Percentiles rank a stretch among this genome's conserved stretches.
phyloP scores from a whole-genome alignment of 2,329 filamentous ascomycete species.

The Taxawa tesnikishii region DNA sequence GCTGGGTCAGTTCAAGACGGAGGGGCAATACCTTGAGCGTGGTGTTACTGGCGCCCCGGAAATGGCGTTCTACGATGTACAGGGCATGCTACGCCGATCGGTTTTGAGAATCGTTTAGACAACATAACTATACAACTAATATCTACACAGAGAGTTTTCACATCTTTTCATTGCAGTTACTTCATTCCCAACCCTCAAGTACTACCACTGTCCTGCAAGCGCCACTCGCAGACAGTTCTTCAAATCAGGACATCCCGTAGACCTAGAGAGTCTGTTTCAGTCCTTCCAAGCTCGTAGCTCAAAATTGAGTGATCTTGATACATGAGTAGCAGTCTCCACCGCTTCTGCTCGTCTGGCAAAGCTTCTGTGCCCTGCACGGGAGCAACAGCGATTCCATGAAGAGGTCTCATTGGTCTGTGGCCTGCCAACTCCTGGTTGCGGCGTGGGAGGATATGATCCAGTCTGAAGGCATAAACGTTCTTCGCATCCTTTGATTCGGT shows the following conservation, averaged over 20 bases:
- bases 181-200: too few relatives aligned
- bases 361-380: conserved; percentile 42
- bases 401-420: conserved; percentile 34
- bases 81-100: too few relatives aligned
- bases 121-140: too few relatives aligned
- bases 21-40: too few relatives aligned
- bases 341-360: conserved; percentile 21
- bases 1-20: too few relatives aligned
- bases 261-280: conserved; percentile 8
- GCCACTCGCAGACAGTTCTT: too few relatives aligned
- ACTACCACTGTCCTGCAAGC: too few relatives aligned
- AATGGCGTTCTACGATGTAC: too few relatives aligned
- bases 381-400: conserved; percentile 57
- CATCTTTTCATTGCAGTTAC: too few relatives aligned
- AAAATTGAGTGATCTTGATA: conserved; percentile 59
- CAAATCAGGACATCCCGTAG: conserved; percentile 8
- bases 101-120: too few relatives aligned
- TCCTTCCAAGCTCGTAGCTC: conserved; percentile 51
- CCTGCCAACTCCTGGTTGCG: conserved; percentile 37
- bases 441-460: conserved; percentile 46
- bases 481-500: conserved; percentile 8
- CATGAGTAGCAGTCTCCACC: conserved; percentile 59
- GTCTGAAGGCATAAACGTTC: conserved; percentile 32
- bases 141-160: too few relatives aligned
- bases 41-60: too few relatives aligned